Evolutionary conservation across 345 rosid species (phyloP).

Genomic region (Eucalyptus brandiana): DNA sequence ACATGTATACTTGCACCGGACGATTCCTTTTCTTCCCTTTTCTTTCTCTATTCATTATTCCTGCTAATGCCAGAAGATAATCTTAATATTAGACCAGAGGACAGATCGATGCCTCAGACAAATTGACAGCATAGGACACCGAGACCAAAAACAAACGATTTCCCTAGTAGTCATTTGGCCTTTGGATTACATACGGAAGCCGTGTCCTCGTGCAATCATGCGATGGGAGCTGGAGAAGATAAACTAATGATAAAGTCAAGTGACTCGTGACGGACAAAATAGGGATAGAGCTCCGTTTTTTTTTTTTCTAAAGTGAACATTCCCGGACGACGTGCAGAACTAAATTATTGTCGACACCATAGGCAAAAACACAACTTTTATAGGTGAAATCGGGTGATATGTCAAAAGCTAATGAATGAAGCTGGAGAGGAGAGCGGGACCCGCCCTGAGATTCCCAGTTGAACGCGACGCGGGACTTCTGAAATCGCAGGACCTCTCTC

Average conservation of each 20-base stretch:
- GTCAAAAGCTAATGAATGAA: neutral
- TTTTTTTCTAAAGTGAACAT: neutral
- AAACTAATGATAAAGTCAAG: neutral
- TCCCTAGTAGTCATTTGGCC: neutral
- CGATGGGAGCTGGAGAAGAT: neutral
- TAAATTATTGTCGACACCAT: neutral
- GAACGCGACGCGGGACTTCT: neutral
- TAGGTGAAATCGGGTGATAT: neutral
- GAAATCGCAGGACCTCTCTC: neutral
- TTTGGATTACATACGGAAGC: neutral
- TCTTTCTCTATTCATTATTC: neutral
- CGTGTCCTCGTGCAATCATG: neutral
- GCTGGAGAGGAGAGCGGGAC: neutral
- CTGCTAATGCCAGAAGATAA: neutral
- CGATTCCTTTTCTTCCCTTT: neutral
- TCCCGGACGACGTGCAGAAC: neutral
- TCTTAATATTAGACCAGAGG: neutral
- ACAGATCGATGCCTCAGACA: neutral
- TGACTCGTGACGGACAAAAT: neutral
- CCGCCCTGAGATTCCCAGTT: neutral
- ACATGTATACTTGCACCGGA: neutral
- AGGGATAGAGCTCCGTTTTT: neutral
- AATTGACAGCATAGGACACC: neutral
- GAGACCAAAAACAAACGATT: neutral
- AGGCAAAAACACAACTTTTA: neutral